phyloP scores from a whole-genome alignment of 768 basidiomycete species.

The Clavulina sp. region DNA sequence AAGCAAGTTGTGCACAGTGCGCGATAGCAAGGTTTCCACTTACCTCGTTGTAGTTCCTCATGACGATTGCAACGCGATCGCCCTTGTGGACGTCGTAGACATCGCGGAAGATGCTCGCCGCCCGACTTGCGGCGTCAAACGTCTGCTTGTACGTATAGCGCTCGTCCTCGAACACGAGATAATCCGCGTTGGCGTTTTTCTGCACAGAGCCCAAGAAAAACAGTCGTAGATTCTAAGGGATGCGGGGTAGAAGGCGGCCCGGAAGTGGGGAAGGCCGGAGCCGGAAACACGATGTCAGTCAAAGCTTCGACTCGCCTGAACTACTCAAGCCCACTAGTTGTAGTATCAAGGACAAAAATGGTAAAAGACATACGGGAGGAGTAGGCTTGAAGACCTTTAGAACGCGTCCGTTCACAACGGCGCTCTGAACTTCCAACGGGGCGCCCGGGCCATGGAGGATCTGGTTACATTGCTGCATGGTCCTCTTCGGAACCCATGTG shows the following conservation, averaged over 20 bases:
- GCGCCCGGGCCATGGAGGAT: neutral
- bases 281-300: too few relatives aligned
- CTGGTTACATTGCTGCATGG: conserved; percentile 1
- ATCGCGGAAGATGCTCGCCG: conserved; percentile 28
- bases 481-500: conserved; percentile 1
- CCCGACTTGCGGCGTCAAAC: conserved; percentile 25
- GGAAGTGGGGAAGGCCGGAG: too few relatives aligned
- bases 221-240: neutral
- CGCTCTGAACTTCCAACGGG: neutral
- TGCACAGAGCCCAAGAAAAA: conserved; percentile 33
- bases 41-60: conserved; percentile 40
- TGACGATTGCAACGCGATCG: conserved; percentile 37
- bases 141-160: conserved; percentile 32
- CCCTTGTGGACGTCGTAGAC: conserved; percentile 34
- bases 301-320: too few relatives aligned
- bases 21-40: too few relatives aligned
- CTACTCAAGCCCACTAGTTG: too few relatives aligned
- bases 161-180: conserved; percentile 38
- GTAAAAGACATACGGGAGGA: neutral
- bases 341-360: too few relatives aligned
- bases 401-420: neutral
- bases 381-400: neutral
- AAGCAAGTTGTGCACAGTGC: too few relatives aligned
- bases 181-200: conserved; percentile 28
- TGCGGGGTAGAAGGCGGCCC: neutral